Evolutionary conservation across 2,329 filamentous ascomycete genomes (phyloP).

Genomic region (Fusarium palustre): DNA sequence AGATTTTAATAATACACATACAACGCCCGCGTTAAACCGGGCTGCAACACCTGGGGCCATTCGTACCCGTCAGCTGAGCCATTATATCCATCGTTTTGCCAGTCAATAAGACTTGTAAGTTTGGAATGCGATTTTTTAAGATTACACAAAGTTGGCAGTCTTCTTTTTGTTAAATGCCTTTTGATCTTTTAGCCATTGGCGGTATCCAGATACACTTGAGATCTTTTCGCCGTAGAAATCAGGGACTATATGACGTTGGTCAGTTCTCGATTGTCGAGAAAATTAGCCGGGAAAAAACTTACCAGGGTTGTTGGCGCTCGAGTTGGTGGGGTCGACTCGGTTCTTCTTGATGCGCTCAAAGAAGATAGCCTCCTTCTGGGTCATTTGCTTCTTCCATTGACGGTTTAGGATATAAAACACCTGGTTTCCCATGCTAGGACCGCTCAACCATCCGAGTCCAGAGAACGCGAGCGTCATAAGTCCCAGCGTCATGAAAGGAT

Average conservation of each 20-base stretch:
- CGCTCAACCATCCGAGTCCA: conserved; percentile 87
- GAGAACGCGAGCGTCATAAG: conserved; percentile 81
- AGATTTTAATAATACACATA: conserved; percentile 48
- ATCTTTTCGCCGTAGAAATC: conserved; percentile 99
- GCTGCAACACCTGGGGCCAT: conserved; percentile 31
- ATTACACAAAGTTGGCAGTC: conserved; percentile 72
- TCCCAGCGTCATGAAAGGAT: conserved; percentile 88
- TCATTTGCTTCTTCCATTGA: conserved; percentile 77
- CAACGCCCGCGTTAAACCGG: conserved; percentile 41
- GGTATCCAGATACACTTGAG: conserved; percentile 88
- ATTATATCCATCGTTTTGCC: conserved; percentile 39
- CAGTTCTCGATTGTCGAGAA: conserved; percentile 20
- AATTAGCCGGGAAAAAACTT: conserved; percentile 23
- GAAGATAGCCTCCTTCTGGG: conserved; percentile 92
- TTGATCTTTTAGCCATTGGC: conserved; percentile 98
- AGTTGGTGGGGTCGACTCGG: conserved; percentile 89
- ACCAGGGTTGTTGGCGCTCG: conserved; percentile 88
- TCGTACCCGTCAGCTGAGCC: conserved; percentile 39
- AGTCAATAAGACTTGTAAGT: conserved; percentile 10
- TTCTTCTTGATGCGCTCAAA: conserved; percentile 91
- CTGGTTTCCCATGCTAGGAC: conserved; percentile 82
- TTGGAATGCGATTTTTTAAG: conserved; percentile 4
- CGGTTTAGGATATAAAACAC: conserved; percentile 83
- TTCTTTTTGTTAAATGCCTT: conserved; percentile 97
- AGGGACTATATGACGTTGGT: conserved; percentile 68